These are phyloP conservation scores for Sporothrix pallida DNA, from an alignment of 2,329 filamentous ascomycete genomes.

Conservation along the genomic window DNA sequence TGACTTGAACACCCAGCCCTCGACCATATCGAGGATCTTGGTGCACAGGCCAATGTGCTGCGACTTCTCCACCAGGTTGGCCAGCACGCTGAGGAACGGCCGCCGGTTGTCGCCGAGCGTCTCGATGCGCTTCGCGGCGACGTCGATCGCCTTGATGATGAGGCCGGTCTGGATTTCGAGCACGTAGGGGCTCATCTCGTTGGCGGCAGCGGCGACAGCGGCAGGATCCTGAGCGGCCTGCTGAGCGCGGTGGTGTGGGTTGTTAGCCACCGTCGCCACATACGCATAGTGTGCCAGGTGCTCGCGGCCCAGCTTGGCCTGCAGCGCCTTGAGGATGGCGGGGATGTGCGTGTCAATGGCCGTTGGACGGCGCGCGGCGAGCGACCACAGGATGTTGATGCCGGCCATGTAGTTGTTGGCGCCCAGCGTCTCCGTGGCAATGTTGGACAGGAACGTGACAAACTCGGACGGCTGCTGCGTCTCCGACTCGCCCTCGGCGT, in stretches of 20 bases:
- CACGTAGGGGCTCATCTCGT: slow-evolving; percentile 73
- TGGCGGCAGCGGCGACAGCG: slow-evolving; percentile 57
- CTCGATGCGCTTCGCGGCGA: slow-evolving; percentile 90
- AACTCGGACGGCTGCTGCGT: slow-evolving; percentile 80
- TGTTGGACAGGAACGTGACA: slow-evolving; percentile 79
- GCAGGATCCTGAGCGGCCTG: slow-evolving; percentile 60
- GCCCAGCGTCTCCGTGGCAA: slow-evolving; percentile 85
- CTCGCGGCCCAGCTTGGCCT: slow-evolving; percentile 88
- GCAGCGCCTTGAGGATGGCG: slow-evolving; percentile 90
- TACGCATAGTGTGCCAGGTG: slow-evolving; percentile 80
- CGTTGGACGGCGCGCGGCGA: slow-evolving; percentile 82
- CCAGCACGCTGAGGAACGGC: slow-evolving; percentile 93
- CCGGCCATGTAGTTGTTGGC: slow-evolving; percentile 82
- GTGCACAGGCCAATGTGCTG: slow-evolving; percentile 84
- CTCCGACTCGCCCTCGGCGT: slow-evolving; percentile 84
- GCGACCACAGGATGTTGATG: slow-evolving; percentile 90
- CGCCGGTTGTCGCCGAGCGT: slow-evolving; percentile 87
- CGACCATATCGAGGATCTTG: slow-evolving; percentile 92
- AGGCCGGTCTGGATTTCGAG: slow-evolving; percentile 87
- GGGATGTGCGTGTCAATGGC: slow-evolving; percentile 89
- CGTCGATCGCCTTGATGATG: slow-evolving; percentile 93
- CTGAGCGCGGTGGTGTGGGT: slow-evolving; percentile 47
- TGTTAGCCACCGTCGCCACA: slow-evolving; percentile 53
- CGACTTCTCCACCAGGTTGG: slow-evolving; percentile 93
- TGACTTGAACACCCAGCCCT: slow-evolving; percentile 93